These are phyloP conservation scores for Gardenia jasminoides DNA, from an alignment of 257 asterid species.

Conservation along the genomic window DNA sequence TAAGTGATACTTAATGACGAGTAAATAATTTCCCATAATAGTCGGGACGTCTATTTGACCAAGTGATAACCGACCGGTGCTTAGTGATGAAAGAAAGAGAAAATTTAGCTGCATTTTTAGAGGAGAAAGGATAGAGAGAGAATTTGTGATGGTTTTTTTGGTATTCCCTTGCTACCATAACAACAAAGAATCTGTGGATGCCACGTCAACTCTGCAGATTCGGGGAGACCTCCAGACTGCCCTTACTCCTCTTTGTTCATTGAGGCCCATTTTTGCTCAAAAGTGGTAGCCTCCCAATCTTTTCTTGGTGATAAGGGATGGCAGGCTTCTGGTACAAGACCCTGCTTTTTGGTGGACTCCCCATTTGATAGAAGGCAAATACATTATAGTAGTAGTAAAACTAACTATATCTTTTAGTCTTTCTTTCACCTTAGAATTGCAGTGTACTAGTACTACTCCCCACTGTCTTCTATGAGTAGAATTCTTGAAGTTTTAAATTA, in stretches of 20 bases:
- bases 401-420: too few relatives aligned
- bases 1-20: conserved; percentile 9
- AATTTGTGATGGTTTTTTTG: background rate
- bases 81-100: conserved; percentile 1
- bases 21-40: conserved; percentile 20
- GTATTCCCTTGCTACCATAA: conserved; percentile 10
- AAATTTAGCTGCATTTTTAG: background rate
- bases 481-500: background rate
- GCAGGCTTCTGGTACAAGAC: too few relatives aligned
- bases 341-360: too few relatives aligned
- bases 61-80: conserved; percentile 8
- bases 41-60: conserved; percentile 24
- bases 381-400: too few relatives aligned
- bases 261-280: background rate
- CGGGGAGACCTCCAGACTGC: background rate
- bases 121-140: background rate
- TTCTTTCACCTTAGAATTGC: too few relatives aligned
- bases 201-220: conserved; percentile 24
- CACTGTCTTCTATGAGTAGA: background rate
- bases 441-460: too few relatives aligned
- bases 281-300: background rate
- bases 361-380: too few relatives aligned
- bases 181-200: conserved; percentile 18
- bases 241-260: background rate
- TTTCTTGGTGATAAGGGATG: background rate